Base-by-base conservation (phyloP, 768 basidiomycete genomes). In the Termitomyces sp. region DNA sequence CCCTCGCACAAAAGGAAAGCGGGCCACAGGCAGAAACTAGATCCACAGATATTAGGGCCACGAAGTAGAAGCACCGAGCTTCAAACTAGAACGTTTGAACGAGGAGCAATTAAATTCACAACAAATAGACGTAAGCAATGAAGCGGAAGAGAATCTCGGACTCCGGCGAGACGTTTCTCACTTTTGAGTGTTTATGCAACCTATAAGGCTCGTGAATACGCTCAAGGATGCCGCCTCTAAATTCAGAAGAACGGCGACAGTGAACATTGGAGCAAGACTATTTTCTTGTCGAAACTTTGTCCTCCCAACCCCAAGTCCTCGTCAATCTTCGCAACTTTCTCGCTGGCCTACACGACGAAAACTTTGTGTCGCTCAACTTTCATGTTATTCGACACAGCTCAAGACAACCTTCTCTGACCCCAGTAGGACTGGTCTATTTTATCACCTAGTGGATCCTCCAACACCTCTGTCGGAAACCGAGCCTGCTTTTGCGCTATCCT, bases 401-500 rank as follows among this genome's bases (percentile, higher is more conserved):
- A 51, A 18, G 22, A 43, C 63, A 8, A 57, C 59, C 1, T 61
- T 64, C 32, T 33, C 61, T 36, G 88, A 90, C 67, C 81, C 87
- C 1, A 73, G 76, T 52, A 79, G 88, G 13, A 78, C 84, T 18
- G 86, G 84, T 66, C 69, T 92, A 2, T 90, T 81, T 65, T 91
- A 90, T 71, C 88, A 91, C 66, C 72, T 84, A 42, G 67, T 85
- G 22, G 65, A 78, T 1, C 74, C 84, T 0, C 84, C 85, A 6
- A 79, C 74, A 33, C 76, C 80, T 1, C 45, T 80, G 6, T 82
- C 81, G 6, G 60, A 68, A 2, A 65, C 70, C 0, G 61, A 68
- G 2, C 80, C 84, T 8, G 79, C 79, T 3, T 90, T 82, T 64
- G 88, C 87, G 0, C 64, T 92, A 2, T 88, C 88, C 1, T 89